Evolutionary conservation across 2,329 filamentous ascomycete species (phyloP).

Genomic region (Epichloe glyceriae): DNA sequence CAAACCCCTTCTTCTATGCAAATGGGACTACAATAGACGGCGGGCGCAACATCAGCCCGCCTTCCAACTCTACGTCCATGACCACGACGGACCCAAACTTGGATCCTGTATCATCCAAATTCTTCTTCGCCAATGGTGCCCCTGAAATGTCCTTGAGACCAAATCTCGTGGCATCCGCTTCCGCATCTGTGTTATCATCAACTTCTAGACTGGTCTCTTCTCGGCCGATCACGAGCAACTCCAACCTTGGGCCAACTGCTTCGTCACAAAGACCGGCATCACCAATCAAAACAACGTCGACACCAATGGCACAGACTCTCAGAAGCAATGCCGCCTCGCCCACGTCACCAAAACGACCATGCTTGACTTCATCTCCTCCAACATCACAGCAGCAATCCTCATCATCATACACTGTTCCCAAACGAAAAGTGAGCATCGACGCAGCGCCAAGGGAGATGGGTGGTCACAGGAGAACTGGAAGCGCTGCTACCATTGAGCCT

Average conservation of each 20-base stretch:
- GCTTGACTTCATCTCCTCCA: slow-evolving; percentile 23
- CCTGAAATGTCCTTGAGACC: slow-evolving; percentile 32
- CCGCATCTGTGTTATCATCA: slow-evolving; percentile 33
- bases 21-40: slow-evolving; percentile 32
- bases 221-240: slow-evolving; percentile 25
- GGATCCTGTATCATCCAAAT: slow-evolving; percentile 43
- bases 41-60: slow-evolving; percentile 21
- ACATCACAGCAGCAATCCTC: slow-evolving; percentile 19
- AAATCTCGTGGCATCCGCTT: slow-evolving; percentile 22
- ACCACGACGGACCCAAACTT: slow-evolving; percentile 22
- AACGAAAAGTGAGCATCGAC: slow-evolving; percentile 31
- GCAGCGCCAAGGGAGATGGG: slow-evolving; percentile 22
- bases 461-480: slow-evolving; percentile 29
- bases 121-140: slow-evolving; percentile 62
- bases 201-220: slow-evolving; percentile 28
- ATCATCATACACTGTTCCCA: slow-evolving; percentile 13
- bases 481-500: slow-evolving; percentile 23
- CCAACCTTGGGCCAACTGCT: slow-evolving; percentile 9
- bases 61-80: slow-evolving; percentile 17
- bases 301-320: slow-evolving; percentile 9
- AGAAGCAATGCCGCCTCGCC: slow-evolving; percentile 12
- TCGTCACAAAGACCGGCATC: slow-evolving; percentile 33
- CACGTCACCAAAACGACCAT: slow-evolving; percentile 14
- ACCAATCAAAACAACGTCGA: slow-evolving; percentile 31
- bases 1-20: slow-evolving; percentile 42